Percentiles rank a stretch among this genome's conserved stretches.
Evolutionary conservation across 2,329 filamentous ascomycete species (phyloP).

Genomic region (Hymenoscyphus albidus): DNA sequence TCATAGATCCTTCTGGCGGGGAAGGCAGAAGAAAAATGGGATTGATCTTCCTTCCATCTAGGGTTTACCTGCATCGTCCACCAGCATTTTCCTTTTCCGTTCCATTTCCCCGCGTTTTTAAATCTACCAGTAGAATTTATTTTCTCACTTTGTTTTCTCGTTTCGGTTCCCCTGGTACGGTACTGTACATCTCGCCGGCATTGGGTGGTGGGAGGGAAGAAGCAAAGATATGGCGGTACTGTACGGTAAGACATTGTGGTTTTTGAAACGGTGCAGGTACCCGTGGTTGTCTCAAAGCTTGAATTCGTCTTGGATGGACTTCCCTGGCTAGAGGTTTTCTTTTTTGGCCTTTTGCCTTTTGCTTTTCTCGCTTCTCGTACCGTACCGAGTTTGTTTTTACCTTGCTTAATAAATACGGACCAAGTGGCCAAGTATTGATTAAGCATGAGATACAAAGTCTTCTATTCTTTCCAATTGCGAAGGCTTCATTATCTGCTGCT

Average conservation of each 20-base stretch:
- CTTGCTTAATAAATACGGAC: not conserved
- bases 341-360: not conserved
- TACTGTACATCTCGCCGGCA: not conserved
- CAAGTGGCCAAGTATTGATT: not conserved
- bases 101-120: not conserved
- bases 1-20: no score
- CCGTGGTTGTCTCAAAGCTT: not conserved
- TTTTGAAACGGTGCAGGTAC: not conserved
- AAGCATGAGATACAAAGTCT: not conserved
- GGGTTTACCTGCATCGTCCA: not conserved
- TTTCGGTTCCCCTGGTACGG: not conserved
- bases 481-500: no score
- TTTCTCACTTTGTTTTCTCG: not conserved
- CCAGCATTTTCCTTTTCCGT: not conserved
- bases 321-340: not conserved
- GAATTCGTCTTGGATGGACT: not conserved
- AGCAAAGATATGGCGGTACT: not conserved
- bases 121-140: not conserved
- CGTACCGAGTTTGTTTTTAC: not conserved
- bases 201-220: not conserved
- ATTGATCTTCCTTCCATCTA: not conserved
- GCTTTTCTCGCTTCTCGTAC: not conserved
- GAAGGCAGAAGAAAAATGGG: not conserved
- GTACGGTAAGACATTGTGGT: not conserved
- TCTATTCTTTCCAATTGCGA: not conserved